Evolutionary conservation across 2,329 filamentous ascomycete species (phyloP), one percentile per base, ranked within the genome.

Genomic region (Cordyceps fumosorosea): DNA sequence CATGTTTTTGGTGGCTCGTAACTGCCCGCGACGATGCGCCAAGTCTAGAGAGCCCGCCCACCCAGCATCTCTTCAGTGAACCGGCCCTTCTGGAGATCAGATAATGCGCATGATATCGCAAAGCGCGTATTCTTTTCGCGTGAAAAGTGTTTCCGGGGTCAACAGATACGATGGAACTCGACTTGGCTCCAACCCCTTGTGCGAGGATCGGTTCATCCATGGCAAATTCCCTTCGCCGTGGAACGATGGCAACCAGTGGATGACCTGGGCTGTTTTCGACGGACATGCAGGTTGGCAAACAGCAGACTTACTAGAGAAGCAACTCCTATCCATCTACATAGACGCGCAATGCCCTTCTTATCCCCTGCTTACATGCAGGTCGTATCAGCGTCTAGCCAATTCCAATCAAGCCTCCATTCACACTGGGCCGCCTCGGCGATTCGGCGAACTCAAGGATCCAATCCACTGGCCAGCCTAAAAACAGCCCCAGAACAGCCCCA

Each of bases 271-370:
- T 11, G 70, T 75, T 22, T 74, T 75, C 53, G 72, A 75, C 60
- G 72, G 73, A 0, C 73, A 75, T 60, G 72, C 69, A 47, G 73
- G 73, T 42, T 74, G 72, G 72, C 73, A 75, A 63, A 65, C 71
- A 29, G 73, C 73, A 8, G 63, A 71, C 26, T 64, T 74, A 3
- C 66, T 75, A 1, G 69, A 69, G 42, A 67, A 67, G 34, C 67
- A 74, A 50, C 65, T 74, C 1, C 65, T 74, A 44, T 70, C 72
- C 1, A n/a, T n/a, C n/a, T n/a, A n/a, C n/a, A n/a, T n/a, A n/a
- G 6, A 29, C 26, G 26, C 26, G 26, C 26, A 3, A 29, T 29
- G 26, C 6, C 26, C 26, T 29, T 6, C 18, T 42, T 14, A 42
- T 42, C 16, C 40, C 52, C 54, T 47, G 54, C 26, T 48, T 56